Base-by-base conservation (phyloP, 2,329 filamentous ascomycete genomes). In the Malbranchea zuffiana region DNA sequence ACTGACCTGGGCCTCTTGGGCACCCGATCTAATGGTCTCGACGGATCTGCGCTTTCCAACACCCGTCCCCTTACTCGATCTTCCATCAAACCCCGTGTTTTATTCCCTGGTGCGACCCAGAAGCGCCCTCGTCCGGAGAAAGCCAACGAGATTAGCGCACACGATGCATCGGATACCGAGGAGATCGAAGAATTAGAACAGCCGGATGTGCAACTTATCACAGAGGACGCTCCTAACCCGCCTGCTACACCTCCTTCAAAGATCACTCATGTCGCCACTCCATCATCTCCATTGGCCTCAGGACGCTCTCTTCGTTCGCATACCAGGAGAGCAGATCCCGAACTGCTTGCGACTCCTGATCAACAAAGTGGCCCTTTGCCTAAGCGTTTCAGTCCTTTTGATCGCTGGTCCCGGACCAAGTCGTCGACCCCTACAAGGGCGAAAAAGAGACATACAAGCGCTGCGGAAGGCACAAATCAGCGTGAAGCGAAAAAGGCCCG, bases 41-140 rank as follows among this genome's bases (percentile, higher is more conserved):
- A 60, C 17, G 45, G 48, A 3, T 47, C 48, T 13, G 39, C 53
- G 6, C 33, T 52, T 18, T 49, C 51, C 25, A 48, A 44, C n/a
- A 40, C 57, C 21, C 67, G 68, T 16, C 71, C 67, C 8, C 54
- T 78, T 30, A 74, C 69, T 21, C 71, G 74, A 45, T 71, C 71
- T 7, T 63, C 66, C 1, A 67, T 78, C 53, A 72, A 72, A 48
- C 74, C 74, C 3, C 72, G 72, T 32, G 60, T 74, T n/a, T 65
- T 79, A 3, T 78, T 76, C 55, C 64, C 69, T 12, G 63, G 56
- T 18, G 59, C 65, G 39, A 60, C 64, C 32, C 55, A 67, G 42
- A 54, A 33, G 17, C 36, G 36, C 24, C 54, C 58, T 33, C 57
- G 58, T 16, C 57, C 62, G 37, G 49, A 52, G n/a, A 32, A 41